These are phyloP conservation scores for Pneumocystis sp. DNA, from an alignment of 1,139 yeast species.

Conservation along the genomic window DNA sequence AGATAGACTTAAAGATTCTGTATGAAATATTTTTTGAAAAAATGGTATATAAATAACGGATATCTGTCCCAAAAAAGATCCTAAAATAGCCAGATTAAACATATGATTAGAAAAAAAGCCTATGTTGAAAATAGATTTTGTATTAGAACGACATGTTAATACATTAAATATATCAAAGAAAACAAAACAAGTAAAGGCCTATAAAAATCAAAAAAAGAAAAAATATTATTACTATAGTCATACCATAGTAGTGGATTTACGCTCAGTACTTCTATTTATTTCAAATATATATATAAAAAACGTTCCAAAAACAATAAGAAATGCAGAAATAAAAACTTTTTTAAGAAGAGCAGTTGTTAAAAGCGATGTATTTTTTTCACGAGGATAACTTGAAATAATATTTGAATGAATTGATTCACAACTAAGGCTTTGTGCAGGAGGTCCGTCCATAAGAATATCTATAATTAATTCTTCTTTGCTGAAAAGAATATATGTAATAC, in stretches of 20 bases:
- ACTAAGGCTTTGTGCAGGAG: constrained; percentile 95
- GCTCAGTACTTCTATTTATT: constrained; percentile 48
- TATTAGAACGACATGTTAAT: constrained; percentile 71
- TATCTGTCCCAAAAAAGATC: constrained; percentile 78
- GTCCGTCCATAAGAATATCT: constrained; percentile 95
- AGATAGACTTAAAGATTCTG: constrained; percentile 61
- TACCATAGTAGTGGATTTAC: background rate
- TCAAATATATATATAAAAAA: constrained; percentile 70
- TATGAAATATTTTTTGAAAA: constrained; percentile 80
- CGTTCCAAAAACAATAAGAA: constrained; percentile 60
- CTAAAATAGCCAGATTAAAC: constrained; percentile 88
- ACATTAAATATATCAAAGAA: constrained; percentile 94
- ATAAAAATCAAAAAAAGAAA: constrained; percentile 21
- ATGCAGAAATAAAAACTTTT: constrained; percentile 62
- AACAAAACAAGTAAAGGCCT: constrained; percentile 86
- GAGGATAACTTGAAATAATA: constrained; percentile 88
- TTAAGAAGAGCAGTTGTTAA: constrained; percentile 52
- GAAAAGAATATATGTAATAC: background rate
- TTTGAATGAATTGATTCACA: constrained; percentile 94
- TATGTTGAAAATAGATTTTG: constrained; percentile 64
- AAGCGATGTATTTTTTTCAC: constrained; percentile 70
- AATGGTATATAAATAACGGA: constrained; percentile 88
- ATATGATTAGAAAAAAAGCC: constrained; percentile 64
- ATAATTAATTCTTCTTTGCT: background rate
- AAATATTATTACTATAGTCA: background rate